Conservation (phyloP, 2,329 filamentous ascomycete genomes). For the Colletotrichum viniferum region DNA sequence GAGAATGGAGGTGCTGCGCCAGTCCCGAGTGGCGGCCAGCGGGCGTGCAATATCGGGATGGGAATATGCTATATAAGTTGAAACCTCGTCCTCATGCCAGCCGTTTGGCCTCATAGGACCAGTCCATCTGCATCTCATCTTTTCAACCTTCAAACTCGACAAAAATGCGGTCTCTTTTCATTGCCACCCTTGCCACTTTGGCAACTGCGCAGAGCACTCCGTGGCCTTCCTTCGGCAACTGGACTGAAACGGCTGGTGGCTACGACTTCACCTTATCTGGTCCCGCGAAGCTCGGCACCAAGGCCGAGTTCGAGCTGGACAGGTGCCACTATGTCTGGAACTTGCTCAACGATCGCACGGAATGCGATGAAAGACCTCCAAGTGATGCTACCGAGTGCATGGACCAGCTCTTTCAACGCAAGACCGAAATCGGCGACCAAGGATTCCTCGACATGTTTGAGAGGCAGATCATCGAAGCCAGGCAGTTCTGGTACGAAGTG, state of each 20-base stretch:
- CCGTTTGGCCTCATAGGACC: neutral
- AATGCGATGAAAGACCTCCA: neutral
- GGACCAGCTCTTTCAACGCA: slow-evolving; percentile 23
- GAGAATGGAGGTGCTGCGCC: neutral
- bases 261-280: slow-evolving; percentile 14
- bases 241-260: neutral
- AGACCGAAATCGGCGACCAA: slow-evolving; percentile 25
- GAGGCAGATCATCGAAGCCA: slow-evolving; percentile 26
- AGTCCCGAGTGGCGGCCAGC: neutral
- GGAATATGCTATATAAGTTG: neutral
- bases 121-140: fast-evolving
- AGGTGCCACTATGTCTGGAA: slow-evolving; percentile 16
- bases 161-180: neutral
- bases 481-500: slow-evolving; percentile 27
- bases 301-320: slow-evolving; percentile 16
- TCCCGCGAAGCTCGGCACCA: slow-evolving; percentile 7
- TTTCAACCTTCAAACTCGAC: neutral
- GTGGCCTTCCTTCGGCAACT: slow-evolving; percentile 10
- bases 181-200: neutral
- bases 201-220: neutral
- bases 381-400: neutral
- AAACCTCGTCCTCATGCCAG: neutral
- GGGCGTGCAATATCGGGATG: neutral
- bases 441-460: slow-evolving; percentile 27
- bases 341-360: neutral